A percentile compares a stretch with the other conserved stretches of the same genome.
These are phyloP conservation scores for Botryotinia globosa DNA, from an alignment of 2,329 filamentous ascomycete species.

Conservation along the genomic window DNA sequence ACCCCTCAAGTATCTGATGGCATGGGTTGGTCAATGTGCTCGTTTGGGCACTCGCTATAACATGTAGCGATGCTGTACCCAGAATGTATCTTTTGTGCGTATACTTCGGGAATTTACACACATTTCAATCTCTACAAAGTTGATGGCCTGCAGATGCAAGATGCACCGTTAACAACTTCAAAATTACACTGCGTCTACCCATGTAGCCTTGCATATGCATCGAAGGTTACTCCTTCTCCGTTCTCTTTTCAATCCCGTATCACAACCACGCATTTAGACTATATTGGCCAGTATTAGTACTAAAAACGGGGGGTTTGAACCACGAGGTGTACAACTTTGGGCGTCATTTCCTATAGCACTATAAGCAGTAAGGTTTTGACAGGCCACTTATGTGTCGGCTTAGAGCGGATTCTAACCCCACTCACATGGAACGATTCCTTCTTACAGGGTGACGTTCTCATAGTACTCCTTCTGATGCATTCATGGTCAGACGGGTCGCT, in stretches of 20 bases:
- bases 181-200: slow-evolving; percentile 7
- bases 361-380: background rate
- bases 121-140: background rate
- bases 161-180: slow-evolving; percentile 15
- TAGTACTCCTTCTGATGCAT: background rate
- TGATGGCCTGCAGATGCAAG: slow-evolving; percentile 16
- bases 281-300: slow-evolving; percentile 24
- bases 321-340: slow-evolving; percentile 24
- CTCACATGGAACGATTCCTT: slow-evolving; percentile 1
- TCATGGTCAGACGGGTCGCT: slow-evolving; percentile 5
- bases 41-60: background rate
- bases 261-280: slow-evolving; percentile 27
- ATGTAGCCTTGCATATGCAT: slow-evolving; percentile 18
- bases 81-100: background rate
- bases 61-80: background rate
- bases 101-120: background rate
- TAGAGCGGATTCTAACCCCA: background rate
- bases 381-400: background rate
- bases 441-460: slow-evolving; percentile 4
- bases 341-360: slow-evolving; percentile 15
- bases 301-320: slow-evolving; percentile 8
- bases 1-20: background rate
- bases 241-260: slow-evolving; percentile 18
- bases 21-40: slow-evolving; percentile 2
- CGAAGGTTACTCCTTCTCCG: slow-evolving; percentile 15